Evolutionary conservation across 495 filamentous ascomycete species (phyloP).

Genomic region (Extremus antarcticus): DNA sequence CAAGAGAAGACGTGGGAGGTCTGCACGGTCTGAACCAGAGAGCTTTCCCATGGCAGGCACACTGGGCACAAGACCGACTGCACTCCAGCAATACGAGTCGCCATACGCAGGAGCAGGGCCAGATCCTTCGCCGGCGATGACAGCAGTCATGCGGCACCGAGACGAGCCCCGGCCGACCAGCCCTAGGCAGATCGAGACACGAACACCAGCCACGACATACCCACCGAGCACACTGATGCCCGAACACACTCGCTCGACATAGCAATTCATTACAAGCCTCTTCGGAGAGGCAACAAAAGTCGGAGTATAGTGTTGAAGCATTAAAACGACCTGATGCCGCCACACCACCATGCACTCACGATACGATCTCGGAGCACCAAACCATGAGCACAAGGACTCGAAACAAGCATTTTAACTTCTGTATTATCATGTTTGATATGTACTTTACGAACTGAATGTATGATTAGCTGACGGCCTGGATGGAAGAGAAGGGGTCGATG

Average conservation of each 20-base stretch:
- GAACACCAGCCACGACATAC: not conserved
- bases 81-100: not conserved
- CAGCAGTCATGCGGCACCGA: not conserved
- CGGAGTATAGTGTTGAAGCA: no score
- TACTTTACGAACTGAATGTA: not conserved
- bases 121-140: not conserved
- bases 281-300: no score
- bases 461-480: not conserved
- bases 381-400: not conserved
- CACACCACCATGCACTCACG: not conserved
- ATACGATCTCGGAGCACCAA: not conserved
- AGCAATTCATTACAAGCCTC: not conserved
- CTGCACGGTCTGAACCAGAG: slow-evolving; percentile 10
- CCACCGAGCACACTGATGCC: not conserved
- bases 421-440: not conserved
- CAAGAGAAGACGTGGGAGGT: slow-evolving; percentile 16
- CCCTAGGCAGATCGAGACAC: not conserved
- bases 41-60: not conserved
- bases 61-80: not conserved
- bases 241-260: not conserved
- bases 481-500: not conserved
- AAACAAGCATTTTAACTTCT: not conserved
- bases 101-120: not conserved
- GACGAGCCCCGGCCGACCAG: not conserved
- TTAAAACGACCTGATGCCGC: not conserved